Percentiles rank a stretch among this genome's conserved stretches.
Conservation (phyloP, 2,329 filamentous ascomycete genomes). For the Aspergillus phoenicis region DNA sequence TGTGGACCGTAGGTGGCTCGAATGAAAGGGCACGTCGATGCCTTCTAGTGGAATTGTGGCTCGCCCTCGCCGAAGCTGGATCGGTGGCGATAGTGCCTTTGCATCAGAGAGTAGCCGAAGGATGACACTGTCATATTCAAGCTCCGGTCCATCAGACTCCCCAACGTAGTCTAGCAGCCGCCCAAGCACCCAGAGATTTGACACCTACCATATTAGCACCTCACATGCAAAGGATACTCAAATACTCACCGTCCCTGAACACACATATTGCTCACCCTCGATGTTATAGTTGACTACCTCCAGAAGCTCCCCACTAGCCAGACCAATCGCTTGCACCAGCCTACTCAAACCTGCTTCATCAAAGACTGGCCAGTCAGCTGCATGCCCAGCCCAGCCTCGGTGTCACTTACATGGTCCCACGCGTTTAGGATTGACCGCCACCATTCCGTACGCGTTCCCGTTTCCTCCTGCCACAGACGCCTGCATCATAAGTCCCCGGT, state of each 20-base stretch:
- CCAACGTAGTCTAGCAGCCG: conserved; percentile 20
- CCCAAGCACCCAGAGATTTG: conserved; percentile 22
- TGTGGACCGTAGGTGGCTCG: conserved; percentile 89
- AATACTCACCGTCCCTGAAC: conserved; percentile 57
- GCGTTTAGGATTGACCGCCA: conserved; percentile 23
- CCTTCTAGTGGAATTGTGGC: conserved; percentile 92
- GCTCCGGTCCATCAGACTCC: not conserved
- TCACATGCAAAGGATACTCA: not conserved
- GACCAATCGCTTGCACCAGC: conserved; percentile 86
- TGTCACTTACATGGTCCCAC: conserved; percentile 18
- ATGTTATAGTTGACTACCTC: conserved; percentile 96
- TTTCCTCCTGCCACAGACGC: conserved; percentile 94
- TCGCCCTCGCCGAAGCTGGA: conserved; percentile 89
- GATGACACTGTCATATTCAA: conserved; percentile 8
- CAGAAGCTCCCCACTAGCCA: conserved; percentile 86
- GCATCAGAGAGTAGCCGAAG: conserved; percentile 71
- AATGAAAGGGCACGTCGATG: conserved; percentile 91
- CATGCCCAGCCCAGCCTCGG: not conserved
- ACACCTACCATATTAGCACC: conserved; percentile 9
- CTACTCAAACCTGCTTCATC: conserved; percentile 93
- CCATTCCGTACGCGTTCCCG: conserved; percentile 57
- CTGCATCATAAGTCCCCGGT: conserved; percentile 96
- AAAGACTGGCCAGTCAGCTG: conserved; percentile 76
- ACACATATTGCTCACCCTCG: conserved; percentile 67
- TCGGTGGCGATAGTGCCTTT: conserved; percentile 66